Evolutionary conservation across 768 basidiomycete genomes (phyloP), one percentile per base, ranked within the genome.

Genomic region (Lactarius pseudohatsudake): DNA sequence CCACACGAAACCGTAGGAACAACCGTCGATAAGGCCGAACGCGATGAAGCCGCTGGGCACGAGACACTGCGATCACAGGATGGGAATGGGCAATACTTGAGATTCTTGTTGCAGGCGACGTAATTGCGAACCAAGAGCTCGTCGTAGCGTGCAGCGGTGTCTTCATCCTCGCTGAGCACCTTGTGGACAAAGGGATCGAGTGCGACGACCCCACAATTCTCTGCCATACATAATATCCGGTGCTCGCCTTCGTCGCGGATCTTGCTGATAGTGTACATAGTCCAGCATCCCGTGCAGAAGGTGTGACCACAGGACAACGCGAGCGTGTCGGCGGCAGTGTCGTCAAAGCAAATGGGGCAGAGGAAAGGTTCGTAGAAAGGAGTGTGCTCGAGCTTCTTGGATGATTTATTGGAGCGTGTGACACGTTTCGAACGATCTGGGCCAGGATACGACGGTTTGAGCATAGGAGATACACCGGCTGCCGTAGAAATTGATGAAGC

Each of bases 31-130:
- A 97, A 81, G 64, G 89, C 84, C 2, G 84, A 81, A 75, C 89
- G 90, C 55, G 86, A 84, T 1, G 94, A 84, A 0, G 92, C 93
- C n/a, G 88, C 76, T 10, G 88, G 83, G 78, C 96, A 98, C 47
- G 91, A 89, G 56, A 98, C 89, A n/a, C 96, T 95, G 76, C 92
- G 88, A 45, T 94, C 90, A 82, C 97, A 99, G 45, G 87, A 86
- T 0, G 96, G 96, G 71, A 93, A 94, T 3, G 97, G 97, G 75
- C 97, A 99, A 81, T 92, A 99, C 76, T 93, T 90, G 74, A 98
- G 84, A 63, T 85, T 86, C 36, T 86, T 79, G 76, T 88, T 89
- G 74, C 91, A 92, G 22, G 85, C 85, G 20, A 99, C 97, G 76
- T 91, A 98, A 77, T 96, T 87, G 62, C 95, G 88, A 59, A 92